A percentile compares a stretch with the other conserved stretches of the same genome.
Conservation (phyloP, 2,329 filamentous ascomycete genomes). For the Venturia effusa region DNA sequence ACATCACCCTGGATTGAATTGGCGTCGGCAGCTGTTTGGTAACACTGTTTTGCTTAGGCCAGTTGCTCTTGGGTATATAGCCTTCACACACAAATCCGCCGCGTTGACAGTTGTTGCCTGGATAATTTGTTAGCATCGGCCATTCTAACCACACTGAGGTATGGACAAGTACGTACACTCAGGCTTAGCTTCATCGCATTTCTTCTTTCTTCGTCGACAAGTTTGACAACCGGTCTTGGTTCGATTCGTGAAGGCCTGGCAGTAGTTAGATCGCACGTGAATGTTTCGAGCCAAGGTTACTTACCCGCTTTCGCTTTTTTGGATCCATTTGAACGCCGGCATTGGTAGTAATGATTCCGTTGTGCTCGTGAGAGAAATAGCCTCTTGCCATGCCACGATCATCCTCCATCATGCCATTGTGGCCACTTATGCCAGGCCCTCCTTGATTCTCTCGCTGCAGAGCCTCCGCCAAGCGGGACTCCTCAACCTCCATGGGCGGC, state of each 20-base stretch:
- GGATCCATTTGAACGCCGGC: slow-evolving; percentile 37
- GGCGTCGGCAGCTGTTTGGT: slow-evolving; percentile 39
- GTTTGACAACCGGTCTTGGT: slow-evolving; percentile 95
- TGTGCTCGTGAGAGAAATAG: slow-evolving; percentile 10
- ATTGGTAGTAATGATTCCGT: slow-evolving; percentile 25
- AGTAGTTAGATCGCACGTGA: slow-evolving; percentile 10
- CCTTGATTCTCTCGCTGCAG: slow-evolving; percentile 7
- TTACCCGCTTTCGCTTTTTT: slow-evolving; percentile 31
- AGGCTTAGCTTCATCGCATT: slow-evolving; percentile 90
- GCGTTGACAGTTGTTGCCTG: slow-evolving; percentile 80
- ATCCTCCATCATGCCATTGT: neutral
- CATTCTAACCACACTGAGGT: slow-evolving; percentile 2
- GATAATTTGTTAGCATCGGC: neutral
- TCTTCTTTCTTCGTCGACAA: slow-evolving; percentile 88
- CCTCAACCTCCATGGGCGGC: neutral
- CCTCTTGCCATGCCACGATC: neutral
- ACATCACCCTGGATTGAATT: slow-evolving; percentile 59
- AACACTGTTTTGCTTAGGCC: slow-evolving; percentile 60
- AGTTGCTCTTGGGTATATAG: slow-evolving; percentile 69
- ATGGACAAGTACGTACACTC: slow-evolving; percentile 58
- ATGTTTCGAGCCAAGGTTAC: slow-evolving; percentile 24
- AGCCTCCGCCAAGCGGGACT: neutral
- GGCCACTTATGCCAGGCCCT: neutral
- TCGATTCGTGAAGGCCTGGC: slow-evolving; percentile 73
- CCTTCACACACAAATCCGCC: slow-evolving; percentile 87